These are phyloP conservation scores for Russula lepida DNA, from an alignment of 768 basidiomycete species.

Conservation along the genomic window DNA sequence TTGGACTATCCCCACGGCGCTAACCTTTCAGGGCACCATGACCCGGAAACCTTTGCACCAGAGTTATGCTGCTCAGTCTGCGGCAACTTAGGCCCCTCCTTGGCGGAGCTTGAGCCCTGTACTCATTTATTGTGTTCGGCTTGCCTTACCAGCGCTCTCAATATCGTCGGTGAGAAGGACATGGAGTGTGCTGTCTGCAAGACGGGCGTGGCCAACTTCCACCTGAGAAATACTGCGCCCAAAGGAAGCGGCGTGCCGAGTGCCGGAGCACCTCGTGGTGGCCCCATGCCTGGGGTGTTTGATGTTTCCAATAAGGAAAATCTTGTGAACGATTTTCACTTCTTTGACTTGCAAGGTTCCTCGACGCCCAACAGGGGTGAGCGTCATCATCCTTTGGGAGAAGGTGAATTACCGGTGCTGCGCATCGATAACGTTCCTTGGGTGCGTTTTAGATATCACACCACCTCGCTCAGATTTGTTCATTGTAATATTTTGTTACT, in stretches of 20 bases:
- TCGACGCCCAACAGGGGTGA: constrained; percentile 27
- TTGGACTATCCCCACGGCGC: constrained; percentile 29
- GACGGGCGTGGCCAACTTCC: constrained; percentile 57
- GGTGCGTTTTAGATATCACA: constrained; percentile 37
- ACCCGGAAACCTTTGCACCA: constrained; percentile 20
- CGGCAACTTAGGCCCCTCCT: constrained; percentile 36
- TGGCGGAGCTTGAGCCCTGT: constrained; percentile 70
- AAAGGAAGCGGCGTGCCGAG: constrained; percentile 22
- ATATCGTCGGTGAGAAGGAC: constrained; percentile 85
- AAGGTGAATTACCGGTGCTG: constrained; percentile 49
- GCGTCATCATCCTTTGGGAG: constrained; percentile 1
- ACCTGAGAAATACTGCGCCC: constrained; percentile 22
- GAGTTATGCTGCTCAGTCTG: constrained; percentile 55
- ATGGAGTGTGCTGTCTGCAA: constrained; percentile 81
- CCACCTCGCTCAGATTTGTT: neutral
- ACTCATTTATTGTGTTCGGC: constrained; percentile 67
- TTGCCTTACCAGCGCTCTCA: constrained; percentile 78
- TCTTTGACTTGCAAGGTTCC: constrained; percentile 28
- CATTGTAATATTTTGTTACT: constrained; percentile 2
- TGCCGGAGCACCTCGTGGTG: constrained; percentile 18
- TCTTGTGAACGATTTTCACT: constrained; percentile 21
- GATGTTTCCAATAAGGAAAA: constrained; percentile 25
- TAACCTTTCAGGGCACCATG: constrained; percentile 20
- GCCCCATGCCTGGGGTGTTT: constrained; percentile 19
- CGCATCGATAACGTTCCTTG: constrained; percentile 86